A percentile compares a stretch with the other conserved stretches of the same genome.
phyloP scores from a whole-genome alignment of 768 basidiomycete genomes.

The Naematelia aurantialba region DNA sequence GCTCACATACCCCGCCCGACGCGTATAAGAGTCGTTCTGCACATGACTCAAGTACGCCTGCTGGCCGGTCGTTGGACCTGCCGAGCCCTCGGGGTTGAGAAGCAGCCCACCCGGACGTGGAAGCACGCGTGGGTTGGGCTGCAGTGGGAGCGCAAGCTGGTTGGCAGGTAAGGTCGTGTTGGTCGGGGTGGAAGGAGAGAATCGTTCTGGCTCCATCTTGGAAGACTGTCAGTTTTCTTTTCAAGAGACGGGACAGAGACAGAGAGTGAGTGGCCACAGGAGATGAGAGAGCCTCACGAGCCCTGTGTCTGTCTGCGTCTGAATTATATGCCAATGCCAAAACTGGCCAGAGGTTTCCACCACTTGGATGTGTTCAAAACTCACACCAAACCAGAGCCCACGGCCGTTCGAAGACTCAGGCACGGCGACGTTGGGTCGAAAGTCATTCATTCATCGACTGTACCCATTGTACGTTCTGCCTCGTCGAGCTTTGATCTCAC shows the following conservation, averaged over 20 bases:
- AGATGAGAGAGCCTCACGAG: too few species aligned
- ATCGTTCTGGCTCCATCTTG: neutral
- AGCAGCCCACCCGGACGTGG: neutral
- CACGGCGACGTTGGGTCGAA: too few species aligned
- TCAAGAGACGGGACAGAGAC: neutral
- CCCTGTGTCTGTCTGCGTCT: too few species aligned
- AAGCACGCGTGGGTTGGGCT: neutral
- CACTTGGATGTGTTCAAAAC: too few species aligned
- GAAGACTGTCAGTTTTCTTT: neutral
- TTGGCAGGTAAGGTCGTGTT: neutral
- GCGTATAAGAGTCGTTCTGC: neutral
- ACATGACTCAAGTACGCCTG: neutral
- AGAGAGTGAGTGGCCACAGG: too few species aligned
- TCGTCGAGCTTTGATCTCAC: too few species aligned
- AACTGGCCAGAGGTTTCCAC: too few species aligned
- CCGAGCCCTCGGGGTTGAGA: neutral
- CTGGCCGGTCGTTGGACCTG: neutral
- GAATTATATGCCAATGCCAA: too few species aligned
- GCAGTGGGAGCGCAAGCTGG: neutral
- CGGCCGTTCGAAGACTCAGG: too few species aligned
- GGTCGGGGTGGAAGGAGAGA: neutral
- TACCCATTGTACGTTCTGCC: too few species aligned
- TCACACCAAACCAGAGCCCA: too few species aligned
- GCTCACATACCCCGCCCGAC: neutral
- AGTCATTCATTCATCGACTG: neutral